These are phyloP conservation scores for Zygosaccharomyces siamensis DNA, from an alignment of 805 yeast species.

Conservation along the genomic window DNA sequence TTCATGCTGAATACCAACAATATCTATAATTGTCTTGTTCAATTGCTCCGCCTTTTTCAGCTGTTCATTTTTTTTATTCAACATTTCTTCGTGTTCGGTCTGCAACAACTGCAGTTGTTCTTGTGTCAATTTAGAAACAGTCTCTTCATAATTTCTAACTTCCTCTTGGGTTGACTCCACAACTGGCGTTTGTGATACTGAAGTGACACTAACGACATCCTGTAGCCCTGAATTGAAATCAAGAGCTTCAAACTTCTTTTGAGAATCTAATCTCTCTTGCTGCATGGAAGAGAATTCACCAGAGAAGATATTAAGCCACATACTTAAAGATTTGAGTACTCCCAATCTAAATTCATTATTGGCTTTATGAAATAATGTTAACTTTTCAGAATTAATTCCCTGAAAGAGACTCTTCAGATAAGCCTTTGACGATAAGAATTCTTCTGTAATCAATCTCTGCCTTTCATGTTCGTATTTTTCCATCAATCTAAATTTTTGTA, in stretches of 20 bases:
- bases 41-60: slow-evolving; percentile 54
- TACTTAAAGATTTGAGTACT: slow-evolving; percentile 45
- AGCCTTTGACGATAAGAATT: slow-evolving; percentile 15
- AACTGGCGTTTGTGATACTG: slow-evolving; percentile 31
- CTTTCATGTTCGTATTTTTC: slow-evolving; percentile 51
- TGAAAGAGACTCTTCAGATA: slow-evolving; percentile 32
- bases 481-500: slow-evolving; percentile 45
- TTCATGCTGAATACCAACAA: slow-evolving; percentile 70
- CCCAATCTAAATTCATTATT: slow-evolving; percentile 45
- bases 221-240: slow-evolving; percentile 23
- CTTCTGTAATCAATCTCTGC: slow-evolving; percentile 24
- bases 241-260: slow-evolving; percentile 35
- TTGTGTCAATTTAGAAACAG: slow-evolving; percentile 37
- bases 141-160: slow-evolving; percentile 35
- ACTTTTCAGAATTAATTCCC: slow-evolving; percentile 33
- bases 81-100: slow-evolving; percentile 52
- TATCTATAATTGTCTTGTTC: slow-evolving; percentile 62
- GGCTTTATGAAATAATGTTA: slow-evolving; percentile 36
- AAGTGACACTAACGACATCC: slow-evolving; percentile 17
- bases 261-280: slow-evolving; percentile 43
- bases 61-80: slow-evolving; percentile 55
- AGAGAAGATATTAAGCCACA: slow-evolving; percentile 41
- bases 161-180: slow-evolving; percentile 31
- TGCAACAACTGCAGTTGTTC: slow-evolving; percentile 56
- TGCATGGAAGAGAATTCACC: slow-evolving; percentile 46